Conservation (phyloP, 352 stramenopile species). For the Phytophthora syringae region DNA sequence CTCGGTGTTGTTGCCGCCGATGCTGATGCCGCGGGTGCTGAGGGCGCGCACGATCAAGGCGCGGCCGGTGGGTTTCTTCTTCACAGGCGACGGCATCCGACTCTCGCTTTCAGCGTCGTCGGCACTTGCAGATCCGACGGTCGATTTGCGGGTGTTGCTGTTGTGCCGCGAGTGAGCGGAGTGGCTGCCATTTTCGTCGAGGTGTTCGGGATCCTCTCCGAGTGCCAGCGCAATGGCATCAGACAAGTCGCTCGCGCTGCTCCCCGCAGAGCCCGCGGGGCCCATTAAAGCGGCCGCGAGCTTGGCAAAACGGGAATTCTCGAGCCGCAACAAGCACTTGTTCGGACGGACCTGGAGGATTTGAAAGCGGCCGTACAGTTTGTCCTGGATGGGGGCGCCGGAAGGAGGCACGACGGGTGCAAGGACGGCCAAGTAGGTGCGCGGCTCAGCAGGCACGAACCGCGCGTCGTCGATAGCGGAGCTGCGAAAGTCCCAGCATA, state of each 20-base stretch:
- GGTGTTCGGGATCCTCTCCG: conserved; percentile 21
- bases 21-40: conserved; percentile 43
- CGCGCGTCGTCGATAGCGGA: conserved; percentile 74
- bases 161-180: background rate
- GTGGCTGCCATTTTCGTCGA: conserved; percentile 11
- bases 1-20: conserved; percentile 29
- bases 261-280: conserved; percentile 23
- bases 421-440: conserved; percentile 57
- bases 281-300: conserved; percentile 27
- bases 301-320: conserved; percentile 59
- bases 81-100: conserved; percentile 53
- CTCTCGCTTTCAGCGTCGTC: conserved; percentile 47
- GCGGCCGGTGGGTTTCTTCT: conserved; percentile 54
- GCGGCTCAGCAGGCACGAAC: conserved; percentile 71
- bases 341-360: conserved; percentile 63
- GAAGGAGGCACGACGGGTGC: conserved; percentile 50
- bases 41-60: conserved; percentile 34
- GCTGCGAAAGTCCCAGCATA: conserved; percentile 77
- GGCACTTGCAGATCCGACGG: conserved; percentile 12
- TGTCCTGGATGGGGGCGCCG: conserved; percentile 69
- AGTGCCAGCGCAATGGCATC: conserved; percentile 53
- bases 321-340: conserved; percentile 69
- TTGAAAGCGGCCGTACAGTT: conserved; percentile 70
- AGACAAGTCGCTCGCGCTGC: conserved; percentile 32
- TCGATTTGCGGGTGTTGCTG: conserved; percentile 16